These are phyloP conservation scores for Ampelomyces quisqualis DNA, from an alignment of 2,329 filamentous ascomycete species.

Conservation along the genomic window DNA sequence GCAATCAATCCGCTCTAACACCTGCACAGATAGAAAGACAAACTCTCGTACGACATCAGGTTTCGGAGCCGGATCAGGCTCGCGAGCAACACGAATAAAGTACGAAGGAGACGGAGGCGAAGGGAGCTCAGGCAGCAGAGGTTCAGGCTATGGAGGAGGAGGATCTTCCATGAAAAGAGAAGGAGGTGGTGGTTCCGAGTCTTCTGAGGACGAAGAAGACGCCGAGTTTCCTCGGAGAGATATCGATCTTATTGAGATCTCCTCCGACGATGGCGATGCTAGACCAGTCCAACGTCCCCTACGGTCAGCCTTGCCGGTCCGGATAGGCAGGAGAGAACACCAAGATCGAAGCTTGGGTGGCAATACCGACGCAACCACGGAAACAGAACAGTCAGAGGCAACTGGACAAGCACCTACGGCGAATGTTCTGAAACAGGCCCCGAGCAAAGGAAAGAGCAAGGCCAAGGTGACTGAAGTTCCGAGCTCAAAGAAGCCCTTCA, in stretches of 20 bases:
- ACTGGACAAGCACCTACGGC: slow-evolving; percentile 22
- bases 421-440: slow-evolving; percentile 19
- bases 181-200: slow-evolving; percentile 47
- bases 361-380: slow-evolving; percentile 55
- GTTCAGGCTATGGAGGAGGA: slow-evolving; percentile 15
- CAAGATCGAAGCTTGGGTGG: slow-evolving; percentile 56
- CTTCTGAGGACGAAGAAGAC: slow-evolving; percentile 55
- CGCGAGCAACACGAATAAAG: slow-evolving; percentile 35
- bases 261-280: slow-evolving; percentile 54
- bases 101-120: slow-evolving; percentile 31
- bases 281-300: slow-evolving; percentile 22
- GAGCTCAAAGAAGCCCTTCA: slow-evolving; percentile 45
- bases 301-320: slow-evolving; percentile 48
- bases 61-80: slow-evolving; percentile 32
- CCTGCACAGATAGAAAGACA: slow-evolving; percentile 23
- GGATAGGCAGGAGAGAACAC: slow-evolving; percentile 58
- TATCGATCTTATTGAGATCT: slow-evolving; percentile 61
- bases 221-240: slow-evolving; percentile 49
- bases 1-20: slow-evolving; percentile 5
- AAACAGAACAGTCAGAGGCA: slow-evolving; percentile 41
- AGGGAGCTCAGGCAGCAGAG: slow-evolving; percentile 17
- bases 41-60: slow-evolving; percentile 23
- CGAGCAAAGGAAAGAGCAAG: slow-evolving; percentile 44
- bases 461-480: slow-evolving; percentile 48
- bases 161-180: slow-evolving; percentile 27